A percentile compares a stretch with the other conserved stretches of the same genome.
These are phyloP conservation scores for Trametes sanguinea DNA, from an alignment of 768 basidiomycete genomes.

Conservation along the genomic window DNA sequence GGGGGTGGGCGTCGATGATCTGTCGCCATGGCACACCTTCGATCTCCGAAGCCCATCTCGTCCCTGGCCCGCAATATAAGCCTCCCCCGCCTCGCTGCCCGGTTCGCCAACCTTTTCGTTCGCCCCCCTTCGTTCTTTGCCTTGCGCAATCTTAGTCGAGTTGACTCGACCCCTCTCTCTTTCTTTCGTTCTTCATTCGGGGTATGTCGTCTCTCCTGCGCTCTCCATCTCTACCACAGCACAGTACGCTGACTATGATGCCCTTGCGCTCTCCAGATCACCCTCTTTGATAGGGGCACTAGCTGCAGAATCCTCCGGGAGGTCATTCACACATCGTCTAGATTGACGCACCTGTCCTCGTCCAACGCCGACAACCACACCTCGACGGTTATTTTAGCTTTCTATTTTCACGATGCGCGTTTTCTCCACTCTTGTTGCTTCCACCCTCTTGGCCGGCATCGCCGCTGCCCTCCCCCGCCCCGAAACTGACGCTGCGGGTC, in stretches of 20 bases:
- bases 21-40: conserved; percentile 24
- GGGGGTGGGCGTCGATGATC: conserved; percentile 17
- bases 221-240: not conserved
- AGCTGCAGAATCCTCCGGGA: conserved; percentile 59
- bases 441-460: conserved; percentile 53
- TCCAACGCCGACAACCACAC: conserved; percentile 46
- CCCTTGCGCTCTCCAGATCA: conserved; percentile 43
- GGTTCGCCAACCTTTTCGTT: conserved; percentile 33
- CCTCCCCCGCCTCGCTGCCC: conserved; percentile 1
- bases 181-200: conserved; percentile 49
- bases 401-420: conserved; percentile 56
- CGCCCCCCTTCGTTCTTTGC: conserved; percentile 36
- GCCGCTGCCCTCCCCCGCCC: conserved; percentile 49
- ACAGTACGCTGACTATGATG: not conserved
- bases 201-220: conserved; percentile 15
- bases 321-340: conserved; percentile 43
- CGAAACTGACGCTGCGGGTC: conserved; percentile 36
- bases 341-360: conserved; percentile 23
- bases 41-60: conserved; percentile 15
- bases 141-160: conserved; percentile 53
- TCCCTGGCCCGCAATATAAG: conserved; percentile 18
- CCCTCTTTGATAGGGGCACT: conserved; percentile 72
- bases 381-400: conserved; percentile 43
- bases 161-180: conserved; percentile 57
- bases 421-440: conserved; percentile 55